Base-by-base conservation (phyloP, 2,329 filamentous ascomycete genomes). In the Drechmeria coniospora region DNA sequence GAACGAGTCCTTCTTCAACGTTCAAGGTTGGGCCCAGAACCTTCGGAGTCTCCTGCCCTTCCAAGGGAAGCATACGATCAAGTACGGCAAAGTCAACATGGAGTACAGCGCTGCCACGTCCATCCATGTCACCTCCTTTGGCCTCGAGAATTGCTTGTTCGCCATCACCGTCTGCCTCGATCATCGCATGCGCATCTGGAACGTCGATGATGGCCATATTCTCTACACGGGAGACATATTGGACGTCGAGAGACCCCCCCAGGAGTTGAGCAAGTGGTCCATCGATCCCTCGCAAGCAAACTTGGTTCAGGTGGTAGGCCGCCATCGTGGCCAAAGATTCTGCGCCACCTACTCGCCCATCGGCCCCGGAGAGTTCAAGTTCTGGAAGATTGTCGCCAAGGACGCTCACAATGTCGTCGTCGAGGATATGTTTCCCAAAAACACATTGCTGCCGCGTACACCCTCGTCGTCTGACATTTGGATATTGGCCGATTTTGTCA, bases 171-270 rank as follows among this genome's bases (percentile, higher is more conserved):
- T 93, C 26, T 90, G 80, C 36, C 61, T 98, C 33, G 86, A 98
- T 41, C 86, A 98, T 47, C 77, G 74, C 8, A 58, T 98, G 46
- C 76, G 84, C 43, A 74, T 90, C 21, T 95, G 90, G 87, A 90
- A 92, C 45, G 62, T 87, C 18, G 61, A 70, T n/a, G 80, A 71
- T 21, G 86, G 86, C 25, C 79, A 76, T 46, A 68, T 92, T 30
- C 69, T 81, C 5, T 72, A 74, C 31, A 75, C 77, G 5, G 74
- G 73, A 39, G 87, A 98, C 50, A 63, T 98, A 18, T 53, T 95
- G 11, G 73, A 78, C 39, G 65, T 74, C 13, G 59, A 68, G 18
- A 54, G 70, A 29, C 68, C 78, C 27, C 64, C 74, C 1, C 72
- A 81, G 27, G 79, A 86, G 29, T 54, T 68, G 14, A 63, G 67